Base-by-base conservation (phyloP, 306 rosid genomes). In the Comarum palustre region DNA sequence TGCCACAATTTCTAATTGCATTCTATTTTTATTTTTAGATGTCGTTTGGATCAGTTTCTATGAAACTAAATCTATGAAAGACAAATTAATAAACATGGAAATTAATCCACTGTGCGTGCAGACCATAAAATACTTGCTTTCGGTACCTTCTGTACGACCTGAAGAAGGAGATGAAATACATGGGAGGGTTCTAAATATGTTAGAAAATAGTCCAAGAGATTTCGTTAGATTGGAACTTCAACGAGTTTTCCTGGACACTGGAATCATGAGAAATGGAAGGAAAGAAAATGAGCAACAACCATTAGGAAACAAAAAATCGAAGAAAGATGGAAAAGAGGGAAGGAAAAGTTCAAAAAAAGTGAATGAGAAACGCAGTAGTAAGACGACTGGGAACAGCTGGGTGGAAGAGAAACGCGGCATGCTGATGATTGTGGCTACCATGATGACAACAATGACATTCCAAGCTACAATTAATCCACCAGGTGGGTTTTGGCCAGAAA, bases 371-470 rank as follows among this genome's bases (percentile, higher is more conserved):
- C 4, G 59, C 27, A 8, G 11, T 7, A 20, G 2, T n/a, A n/a
- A n/a, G n/a, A n/a, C n/a, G 27, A 8, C 29, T 20, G 29, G 58
- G 58, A 32, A 29, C n/a, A n/a, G n/a, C 8, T 46, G 46, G 58
- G 4, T 79, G 46, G 60, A 79, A 79, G 22, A 79, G 1, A 79
- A 4, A 46, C 31, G 77, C 22, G 83, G 83, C n/a, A 55, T 51
- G 0, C 74, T 83, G 0, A 79, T 73, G 81, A 16, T 83, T 16
- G 84, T 79, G 50, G 76, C 81, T 0, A 61, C 77, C 10, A 65
- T 83, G 29, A 73, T 79, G 3, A 61, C 83, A 75, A 79, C 81
- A 2, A 2, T 79, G 20, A 67, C 74, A 3, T 83, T 61, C 34
- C 76, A 75, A 75, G 68, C 59, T 24, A 69, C 82, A 0, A 52